A percentile compares a stretch with the other conserved stretches of the same genome.
phyloP scores from a whole-genome alignment of 129 eudicot genomes.

The Flaveria linearis region DNA sequence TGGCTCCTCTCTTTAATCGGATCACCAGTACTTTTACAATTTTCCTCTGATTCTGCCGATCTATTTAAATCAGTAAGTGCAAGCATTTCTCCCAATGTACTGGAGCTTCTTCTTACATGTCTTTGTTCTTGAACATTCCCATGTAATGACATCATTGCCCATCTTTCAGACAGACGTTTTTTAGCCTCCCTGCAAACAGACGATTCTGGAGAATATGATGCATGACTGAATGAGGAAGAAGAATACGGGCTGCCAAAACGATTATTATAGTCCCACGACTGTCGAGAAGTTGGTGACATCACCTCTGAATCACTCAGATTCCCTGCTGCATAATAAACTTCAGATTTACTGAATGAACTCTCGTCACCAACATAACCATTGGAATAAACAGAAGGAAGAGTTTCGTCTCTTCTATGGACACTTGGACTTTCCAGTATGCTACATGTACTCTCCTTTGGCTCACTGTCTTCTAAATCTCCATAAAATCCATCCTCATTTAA shows the following conservation, averaged over 20 bases:
- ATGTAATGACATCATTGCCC: conserved; percentile 90
- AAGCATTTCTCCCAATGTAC: conserved; percentile 99
- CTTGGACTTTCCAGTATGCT: conserved; percentile 41
- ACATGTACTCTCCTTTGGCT: conserved; percentile 48
- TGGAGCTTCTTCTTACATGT: conserved; percentile 71
- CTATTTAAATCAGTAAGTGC: conserved; percentile 81
- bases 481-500: conserved; percentile 43
- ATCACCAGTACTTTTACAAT: conserved; percentile 29
- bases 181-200: conserved; percentile 96
- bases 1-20: conserved; percentile 36
- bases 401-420: conserved; percentile 67
- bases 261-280: conserved; percentile 84
- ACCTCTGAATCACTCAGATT: conserved; percentile 88
- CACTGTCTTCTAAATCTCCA: conserved; percentile 54
- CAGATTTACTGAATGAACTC: conserved; percentile 82
- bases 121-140: conserved; percentile 68
- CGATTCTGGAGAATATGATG: conserved; percentile 90
- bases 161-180: conserved; percentile 95
- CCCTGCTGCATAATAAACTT: conserved; percentile 67
- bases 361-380: conserved; percentile 86
- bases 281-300: conserved; percentile 75
- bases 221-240: conserved; percentile 66
- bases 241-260: conserved; percentile 69
- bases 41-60: conserved; percentile 39
- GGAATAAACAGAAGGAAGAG: conserved; percentile 65